Conservation (phyloP, 345 rosid genomes). For the Cardamine chenopodiifolia region DNA sequence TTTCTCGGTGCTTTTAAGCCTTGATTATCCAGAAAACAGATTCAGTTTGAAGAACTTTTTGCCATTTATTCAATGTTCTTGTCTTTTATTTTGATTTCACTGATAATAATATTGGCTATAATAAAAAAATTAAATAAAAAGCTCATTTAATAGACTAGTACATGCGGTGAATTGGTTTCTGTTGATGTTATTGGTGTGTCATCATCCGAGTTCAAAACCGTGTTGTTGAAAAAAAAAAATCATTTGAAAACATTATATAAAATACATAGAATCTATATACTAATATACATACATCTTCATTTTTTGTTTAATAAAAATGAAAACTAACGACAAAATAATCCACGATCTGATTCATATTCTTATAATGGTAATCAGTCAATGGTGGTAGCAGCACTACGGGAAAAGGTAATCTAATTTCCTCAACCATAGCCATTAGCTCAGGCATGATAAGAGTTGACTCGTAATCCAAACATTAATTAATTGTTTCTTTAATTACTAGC, state of each 20-base stretch:
- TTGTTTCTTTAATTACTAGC: neutral
- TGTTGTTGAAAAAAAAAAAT: neutral
- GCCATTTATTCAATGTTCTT: neutral
- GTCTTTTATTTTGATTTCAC: neutral
- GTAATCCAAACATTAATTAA: conserved; percentile 13
- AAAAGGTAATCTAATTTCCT: conserved; percentile 39
- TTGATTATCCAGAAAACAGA: neutral
- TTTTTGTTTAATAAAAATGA: neutral
- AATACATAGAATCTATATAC: neutral
- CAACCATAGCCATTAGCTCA: conserved; percentile 28
- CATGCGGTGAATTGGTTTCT: neutral
- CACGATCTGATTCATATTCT: neutral
- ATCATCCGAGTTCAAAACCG: neutral
- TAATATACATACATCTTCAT: neutral
- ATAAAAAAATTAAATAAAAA: too few species aligned
- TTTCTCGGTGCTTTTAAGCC: neutral
- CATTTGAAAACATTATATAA: neutral
- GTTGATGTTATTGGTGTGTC: neutral
- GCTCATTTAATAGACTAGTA: neutral
- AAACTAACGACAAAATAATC: neutral
- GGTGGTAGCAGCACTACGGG: conserved; percentile 35
- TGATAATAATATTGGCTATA: neutral
- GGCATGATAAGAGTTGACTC: conserved; percentile 39
- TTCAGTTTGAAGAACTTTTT: neutral
- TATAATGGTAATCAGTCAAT: conserved; percentile 12